Conservation (phyloP, 345 rosid genomes). For the Populus davidiana region DNA sequence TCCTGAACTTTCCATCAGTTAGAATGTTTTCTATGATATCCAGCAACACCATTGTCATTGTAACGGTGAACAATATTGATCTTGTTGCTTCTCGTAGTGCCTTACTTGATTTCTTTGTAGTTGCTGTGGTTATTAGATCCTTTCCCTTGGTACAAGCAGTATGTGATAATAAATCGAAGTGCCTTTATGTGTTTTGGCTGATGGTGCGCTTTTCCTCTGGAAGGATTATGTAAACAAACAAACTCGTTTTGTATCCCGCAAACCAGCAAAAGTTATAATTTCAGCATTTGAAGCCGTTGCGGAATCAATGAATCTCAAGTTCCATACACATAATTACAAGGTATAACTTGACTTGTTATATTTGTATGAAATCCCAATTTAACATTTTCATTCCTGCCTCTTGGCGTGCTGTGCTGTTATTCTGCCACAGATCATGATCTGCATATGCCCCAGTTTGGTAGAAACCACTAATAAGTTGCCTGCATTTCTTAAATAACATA, state of each 20-base stretch:
- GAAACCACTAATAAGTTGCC: neutral
- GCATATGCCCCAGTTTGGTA: neutral
- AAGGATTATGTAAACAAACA: slow-evolving; percentile 80
- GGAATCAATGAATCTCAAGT: slow-evolving; percentile 54
- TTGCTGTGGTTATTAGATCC: slow-evolving; percentile 6
- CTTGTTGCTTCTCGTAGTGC: neutral
- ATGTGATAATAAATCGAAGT: neutral
- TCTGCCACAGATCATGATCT: neutral
- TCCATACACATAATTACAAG: slow-evolving; percentile 73
- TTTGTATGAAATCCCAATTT: neutral
- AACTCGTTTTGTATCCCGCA: slow-evolving; percentile 81
- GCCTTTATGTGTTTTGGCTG: neutral
- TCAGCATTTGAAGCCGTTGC: slow-evolving; percentile 72
- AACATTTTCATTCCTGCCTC: neutral
- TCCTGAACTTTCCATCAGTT: neutral
- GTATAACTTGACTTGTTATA: slow-evolving; percentile 32
- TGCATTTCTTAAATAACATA: neutral
- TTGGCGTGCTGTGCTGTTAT: neutral
- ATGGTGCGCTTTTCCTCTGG: slow-evolving; percentile 1
- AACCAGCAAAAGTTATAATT: slow-evolving; percentile 60
- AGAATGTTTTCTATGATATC: neutral
- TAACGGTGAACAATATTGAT: neutral
- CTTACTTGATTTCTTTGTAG: neutral
- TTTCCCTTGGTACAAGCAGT: slow-evolving; percentile 8
- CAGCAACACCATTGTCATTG: neutral